Percentiles rank a stretch among this genome's conserved stretches.
These are phyloP conservation scores for Backusella circina DNA, from an alignment of 192 early-diverging fungal species.

Conservation along the genomic window DNA sequence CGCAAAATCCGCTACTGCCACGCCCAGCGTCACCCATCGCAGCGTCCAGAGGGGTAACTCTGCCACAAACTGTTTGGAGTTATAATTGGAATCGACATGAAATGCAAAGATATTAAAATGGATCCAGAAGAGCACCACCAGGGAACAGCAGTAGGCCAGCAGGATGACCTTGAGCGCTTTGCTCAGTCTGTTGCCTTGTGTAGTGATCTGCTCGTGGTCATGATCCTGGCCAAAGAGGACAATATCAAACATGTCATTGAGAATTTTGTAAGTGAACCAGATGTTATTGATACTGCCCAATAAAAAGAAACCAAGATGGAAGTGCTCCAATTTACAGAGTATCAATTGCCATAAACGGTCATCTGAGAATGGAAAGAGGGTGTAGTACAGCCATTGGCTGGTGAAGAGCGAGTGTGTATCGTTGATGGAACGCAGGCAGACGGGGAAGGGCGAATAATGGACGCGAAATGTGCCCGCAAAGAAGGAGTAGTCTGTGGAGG, in stretches of 20 bases:
- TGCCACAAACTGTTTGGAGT: constrained; percentile 42
- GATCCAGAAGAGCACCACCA: constrained; percentile 52
- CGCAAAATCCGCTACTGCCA: constrained; percentile 47
- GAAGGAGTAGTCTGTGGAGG: background rate
- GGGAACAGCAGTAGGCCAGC: constrained; percentile 34
- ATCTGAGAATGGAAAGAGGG: constrained; percentile 44
- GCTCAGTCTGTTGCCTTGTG: background rate
- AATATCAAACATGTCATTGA: constrained; percentile 54
- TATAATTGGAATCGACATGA: constrained; percentile 28
- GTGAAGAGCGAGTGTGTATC: constrained; percentile 16
- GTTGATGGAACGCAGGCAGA: constrained; percentile 14
- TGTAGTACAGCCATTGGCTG: constrained; percentile 11
- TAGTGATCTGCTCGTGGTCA: background rate
- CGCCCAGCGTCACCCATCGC: constrained; percentile 53
- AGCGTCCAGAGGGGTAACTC: constrained; percentile 54
- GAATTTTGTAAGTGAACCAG: constrained; percentile 46
- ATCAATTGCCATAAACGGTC: constrained; percentile 44
- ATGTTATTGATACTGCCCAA: constrained; percentile 51
- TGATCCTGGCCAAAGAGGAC: constrained; percentile 32
- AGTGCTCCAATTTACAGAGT: constrained; percentile 46
- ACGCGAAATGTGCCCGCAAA: background rate
- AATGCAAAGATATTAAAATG: constrained; percentile 55
- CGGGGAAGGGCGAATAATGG: constrained; percentile 34
- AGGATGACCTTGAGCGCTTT: constrained; percentile 38
- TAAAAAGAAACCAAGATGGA: constrained; percentile 57